Percentiles rank a stretch among this genome's conserved stretches.
Evolutionary conservation across 2,329 filamentous ascomycete genomes (phyloP).

Genomic region (Claviceps capensis): DNA sequence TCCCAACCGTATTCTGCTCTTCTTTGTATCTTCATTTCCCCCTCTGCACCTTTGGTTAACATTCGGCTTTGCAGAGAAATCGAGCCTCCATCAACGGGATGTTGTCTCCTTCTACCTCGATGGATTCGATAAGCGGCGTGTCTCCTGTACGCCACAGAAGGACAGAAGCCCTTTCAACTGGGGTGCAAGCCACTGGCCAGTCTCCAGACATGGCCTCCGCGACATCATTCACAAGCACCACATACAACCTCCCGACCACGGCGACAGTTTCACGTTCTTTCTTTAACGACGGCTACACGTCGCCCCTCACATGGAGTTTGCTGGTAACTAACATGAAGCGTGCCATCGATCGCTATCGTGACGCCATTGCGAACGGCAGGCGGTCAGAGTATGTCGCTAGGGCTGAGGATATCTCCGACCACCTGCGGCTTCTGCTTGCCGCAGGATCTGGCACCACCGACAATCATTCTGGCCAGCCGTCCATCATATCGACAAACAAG

Average conservation of each 20-base stretch:
- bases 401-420: constrained; percentile 97
- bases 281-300: constrained; percentile 74
- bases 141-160: constrained; percentile 45
- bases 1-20: neutral
- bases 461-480: constrained; percentile 95
- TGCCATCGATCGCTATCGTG: constrained; percentile 78
- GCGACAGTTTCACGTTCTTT: constrained; percentile 64
- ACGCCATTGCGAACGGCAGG: constrained; percentile 71
- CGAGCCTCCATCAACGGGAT: constrained; percentile 56
- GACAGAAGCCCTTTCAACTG: constrained; percentile 40
- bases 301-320: constrained; percentile 75
- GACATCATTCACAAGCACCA: constrained; percentile 47
- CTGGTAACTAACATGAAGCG: constrained; percentile 87
- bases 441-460: constrained; percentile 95
- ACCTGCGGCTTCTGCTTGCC: constrained; percentile 81
- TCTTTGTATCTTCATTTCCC: neutral
- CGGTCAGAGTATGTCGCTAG: constrained; percentile 83
- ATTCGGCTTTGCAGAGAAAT: constrained; percentile 30
- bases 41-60: neutral
- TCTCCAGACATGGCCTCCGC: constrained; percentile 42
- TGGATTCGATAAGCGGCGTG: constrained; percentile 72
- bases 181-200: constrained; percentile 21
- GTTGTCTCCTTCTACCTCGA: constrained; percentile 75
- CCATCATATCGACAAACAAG: constrained; percentile 98
- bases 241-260: constrained; percentile 43